Evolutionary conservation across 31 red algal genomes (phyloP).

Genomic region (Porphyra umbilicalis): DNA sequence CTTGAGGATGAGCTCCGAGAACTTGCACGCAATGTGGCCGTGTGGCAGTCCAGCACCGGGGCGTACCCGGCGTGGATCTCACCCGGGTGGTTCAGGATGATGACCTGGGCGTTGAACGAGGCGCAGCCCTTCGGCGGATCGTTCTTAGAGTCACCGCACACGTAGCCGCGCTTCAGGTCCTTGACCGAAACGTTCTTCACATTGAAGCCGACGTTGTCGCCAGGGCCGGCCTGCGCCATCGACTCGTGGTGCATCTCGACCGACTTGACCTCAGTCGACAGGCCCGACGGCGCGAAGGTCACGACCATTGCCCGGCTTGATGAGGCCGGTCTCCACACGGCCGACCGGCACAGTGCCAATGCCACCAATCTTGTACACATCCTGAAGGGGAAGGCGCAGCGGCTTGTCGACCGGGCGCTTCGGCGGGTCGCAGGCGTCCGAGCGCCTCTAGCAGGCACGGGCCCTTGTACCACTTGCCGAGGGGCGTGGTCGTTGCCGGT

Average conservation of each 20-base stretch:
- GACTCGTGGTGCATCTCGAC: slow-evolving; percentile 99
- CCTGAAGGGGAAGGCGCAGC: slow-evolving; percentile 89
- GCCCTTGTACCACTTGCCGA: slow-evolving; percentile 90
- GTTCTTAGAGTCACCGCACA: slow-evolving; percentile 64
- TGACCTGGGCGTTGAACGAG: slow-evolving; percentile 84
- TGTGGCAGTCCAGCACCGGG: slow-evolving; percentile 81
- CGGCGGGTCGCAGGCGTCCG: slow-evolving; percentile 78
- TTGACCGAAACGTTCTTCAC: slow-evolving; percentile 84
- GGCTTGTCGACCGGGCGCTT: slow-evolving; percentile 47
- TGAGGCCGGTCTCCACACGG: slow-evolving; percentile 89
- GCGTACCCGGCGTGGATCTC: slow-evolving; percentile 94
- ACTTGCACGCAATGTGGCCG: slow-evolving; percentile 87
- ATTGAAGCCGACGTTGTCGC: slow-evolving; percentile 99
- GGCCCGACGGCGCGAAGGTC: slow-evolving; percentile 79
- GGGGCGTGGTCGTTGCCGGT: slow-evolving; percentile 33
- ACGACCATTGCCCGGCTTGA: slow-evolving; percentile 89
- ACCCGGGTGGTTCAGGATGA: slow-evolving; percentile 94
- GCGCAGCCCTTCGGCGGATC: slow-evolving; percentile 50
- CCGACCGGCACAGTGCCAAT: slow-evolving; percentile 93
- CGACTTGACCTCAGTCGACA: slow-evolving; percentile 72
- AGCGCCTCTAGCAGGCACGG: slow-evolving; percentile 76
- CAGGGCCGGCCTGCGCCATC: slow-evolving; percentile 74
- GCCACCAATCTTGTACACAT: slow-evolving; percentile 99
- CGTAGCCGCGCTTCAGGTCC: slow-evolving; percentile 93
- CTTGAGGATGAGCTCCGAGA: slow-evolving; percentile 77